Base-by-base conservation (phyloP, 2,329 filamentous ascomycete species). In the Pyrenochaeta sp. region DNA sequence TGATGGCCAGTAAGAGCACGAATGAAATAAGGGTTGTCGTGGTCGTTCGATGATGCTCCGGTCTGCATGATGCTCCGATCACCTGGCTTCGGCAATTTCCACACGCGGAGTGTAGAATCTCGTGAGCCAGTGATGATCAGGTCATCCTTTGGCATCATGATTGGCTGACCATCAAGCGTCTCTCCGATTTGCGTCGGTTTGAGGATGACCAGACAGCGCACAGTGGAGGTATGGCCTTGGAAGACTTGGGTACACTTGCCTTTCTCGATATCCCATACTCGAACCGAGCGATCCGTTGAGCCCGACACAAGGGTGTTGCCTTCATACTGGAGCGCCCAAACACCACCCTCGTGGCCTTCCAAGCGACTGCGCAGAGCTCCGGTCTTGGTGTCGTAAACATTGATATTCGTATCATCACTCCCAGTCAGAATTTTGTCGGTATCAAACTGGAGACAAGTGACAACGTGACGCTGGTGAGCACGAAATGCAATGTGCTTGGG, bases 231-330 rank as follows among this genome's bases (percentile, higher is more conserved):
- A 67, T 99, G 94, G 1, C 94, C 95, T 65, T 96, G 92, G 68
- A 99, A 99, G 1, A 96, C 87, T 67, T 99, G 94, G 8, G 92
- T 93, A 71, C 93, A 96, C 31, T 89, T 83, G 1, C 92, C 94
- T 60, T 88, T 88, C 65, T 96, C 90, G 53, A 99, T 96, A 67
- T 99, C 93, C 94, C 94, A 99, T 0, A 99, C 93, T n/a, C 94
- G 86, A n/a, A 99, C 94, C 8, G 94, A 96, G 32, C 94, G 82
- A 72, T 99, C 94, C 0, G 94, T 99, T 6, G 92, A 96, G 2
- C 94, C 94, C 11, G 94, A 99, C 2, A 99, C 94, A 14, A 99
- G 77, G 11, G 89, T 90, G 66, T 97, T 96, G 36, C 92, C 93
- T 66, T 96, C 87, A 67, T 97, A 99, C 69, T 97, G 92, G 39